Evolutionary conservation across 345 rosid species (phyloP).

Genomic region (Pistacia integerrima): DNA sequence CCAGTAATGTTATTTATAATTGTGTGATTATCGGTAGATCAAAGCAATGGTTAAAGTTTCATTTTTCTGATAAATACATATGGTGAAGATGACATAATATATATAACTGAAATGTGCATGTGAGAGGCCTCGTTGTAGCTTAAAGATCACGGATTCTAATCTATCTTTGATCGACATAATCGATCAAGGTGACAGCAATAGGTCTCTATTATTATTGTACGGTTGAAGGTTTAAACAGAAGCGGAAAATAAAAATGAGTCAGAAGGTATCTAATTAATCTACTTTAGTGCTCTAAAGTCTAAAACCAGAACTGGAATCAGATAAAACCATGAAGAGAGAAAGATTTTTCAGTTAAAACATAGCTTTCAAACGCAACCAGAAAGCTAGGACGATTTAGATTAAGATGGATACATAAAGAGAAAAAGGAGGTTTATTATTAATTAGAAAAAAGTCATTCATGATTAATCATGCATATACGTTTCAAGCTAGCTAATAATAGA

Average conservation of each 20-base stretch:
- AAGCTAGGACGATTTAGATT: background rate
- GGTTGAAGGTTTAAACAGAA: background rate
- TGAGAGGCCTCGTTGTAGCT: slow-evolving; percentile 20
- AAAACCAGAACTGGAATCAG: background rate
- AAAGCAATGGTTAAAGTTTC: background rate
- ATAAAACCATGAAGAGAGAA: background rate
- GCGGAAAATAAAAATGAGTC: background rate
- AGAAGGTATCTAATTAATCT: no score
- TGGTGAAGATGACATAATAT: slow-evolving; percentile 2
- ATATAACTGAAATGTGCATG: background rate
- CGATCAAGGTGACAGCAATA: slow-evolving; percentile 17
- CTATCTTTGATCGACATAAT: background rate
- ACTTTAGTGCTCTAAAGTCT: no score
- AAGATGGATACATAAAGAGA: no score
- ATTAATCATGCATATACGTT: no score
- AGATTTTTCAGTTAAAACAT: slow-evolving; percentile 23
- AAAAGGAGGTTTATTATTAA: no score
- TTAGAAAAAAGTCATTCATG: no score
- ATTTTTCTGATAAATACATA: background rate
- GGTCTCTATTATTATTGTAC: slow-evolving; percentile 30
- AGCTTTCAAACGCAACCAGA: slow-evolving; percentile 28
- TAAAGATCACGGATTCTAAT: slow-evolving; percentile 32
- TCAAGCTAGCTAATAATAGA: background rate
- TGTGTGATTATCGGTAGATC: background rate
- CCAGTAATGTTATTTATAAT: no score